Evolutionary conservation across 2,329 filamentous ascomycete species (phyloP), one percentile per base, ranked within the genome.

Genomic region (Diplocarpon mali): DNA sequence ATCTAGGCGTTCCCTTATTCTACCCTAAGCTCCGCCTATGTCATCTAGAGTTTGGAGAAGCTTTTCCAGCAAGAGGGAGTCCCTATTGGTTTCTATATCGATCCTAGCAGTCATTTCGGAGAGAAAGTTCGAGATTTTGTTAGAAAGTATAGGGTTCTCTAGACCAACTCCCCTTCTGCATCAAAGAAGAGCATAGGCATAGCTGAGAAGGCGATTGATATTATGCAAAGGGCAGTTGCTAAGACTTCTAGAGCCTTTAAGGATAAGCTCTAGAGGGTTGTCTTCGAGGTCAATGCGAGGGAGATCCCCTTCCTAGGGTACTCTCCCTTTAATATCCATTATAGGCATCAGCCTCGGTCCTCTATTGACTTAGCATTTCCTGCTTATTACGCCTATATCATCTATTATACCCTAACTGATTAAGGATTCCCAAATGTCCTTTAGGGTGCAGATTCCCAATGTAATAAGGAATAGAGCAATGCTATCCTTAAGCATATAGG

Each of bases 141-240:
- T 24, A 24, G 20, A 7, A 24, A 24, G 20, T 24, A 24, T 24
- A 24, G 7, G 3, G 7, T 24, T 24, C 20, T 40, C 14, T 42
- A 13, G 15, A 37, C 34, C 5, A 17, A 30, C 14, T 36, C 44
- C 5, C 38, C 29, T 4, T 16, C 29, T 5, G 32, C 20, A n/a
- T 29, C 34, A 2, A 40, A 46, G 13, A 46, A 32, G 13, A 15
- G 16, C 8, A 37, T 14, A 3, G 24, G 44, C 7, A 46, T 46
- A 13, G 14, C 32, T 11, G 44, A 46, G 15, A 46, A 46, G n/a
- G 32, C 38, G n/a, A 36, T 38, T 13, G 34, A 42, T 34, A 30
- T 46, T 11, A 12, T 40, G 10, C 30, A 45, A 20, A 7, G 24
- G 8, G 35, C 40, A 8, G 10, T 43, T 3, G 16, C 35, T 10